Evolutionary conservation across 371 early-diverging fungal species (phyloP).

Genomic region (Zopfochytrium polystomum): DNA sequence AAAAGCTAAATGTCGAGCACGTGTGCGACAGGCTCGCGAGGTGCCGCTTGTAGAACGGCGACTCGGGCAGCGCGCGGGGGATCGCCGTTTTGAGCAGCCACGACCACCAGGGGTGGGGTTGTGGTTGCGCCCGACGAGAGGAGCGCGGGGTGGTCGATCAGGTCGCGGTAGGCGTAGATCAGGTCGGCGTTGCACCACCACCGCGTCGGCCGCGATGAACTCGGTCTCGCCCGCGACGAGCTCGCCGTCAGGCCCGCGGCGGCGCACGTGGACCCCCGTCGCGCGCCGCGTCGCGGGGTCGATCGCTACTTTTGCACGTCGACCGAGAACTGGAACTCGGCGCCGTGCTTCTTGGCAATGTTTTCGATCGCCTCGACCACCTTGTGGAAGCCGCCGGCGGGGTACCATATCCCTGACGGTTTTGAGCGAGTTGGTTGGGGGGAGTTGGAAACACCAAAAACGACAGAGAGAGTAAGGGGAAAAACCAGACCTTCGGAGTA

Average conservation of each 20-base stretch:
- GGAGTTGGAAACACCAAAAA: no score
- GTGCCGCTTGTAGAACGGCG: no score
- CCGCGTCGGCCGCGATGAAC: slow-evolving; percentile 54
- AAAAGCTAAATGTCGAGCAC: slow-evolving; percentile 60
- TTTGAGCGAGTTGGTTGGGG: no score
- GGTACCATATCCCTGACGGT: slow-evolving; percentile 64
- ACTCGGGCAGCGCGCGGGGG: no score
- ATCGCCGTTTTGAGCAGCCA: no score
- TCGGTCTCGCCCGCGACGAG: slow-evolving; percentile 47
- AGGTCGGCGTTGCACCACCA: slow-evolving; percentile 64
- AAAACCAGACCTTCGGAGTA: slow-evolving; percentile 56
- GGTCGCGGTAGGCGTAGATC: slow-evolving; percentile 56
- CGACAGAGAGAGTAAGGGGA: no score
- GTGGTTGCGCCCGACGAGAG: slow-evolving; percentile 4
- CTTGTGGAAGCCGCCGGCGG: slow-evolving; percentile 61
- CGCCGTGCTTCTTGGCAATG: slow-evolving; percentile 54
- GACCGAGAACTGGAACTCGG: slow-evolving; percentile 46
- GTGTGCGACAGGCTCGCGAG: no score
- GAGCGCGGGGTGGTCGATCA: slow-evolving; percentile 43
- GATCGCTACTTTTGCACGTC: slow-evolving; percentile 53
- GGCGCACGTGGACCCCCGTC: slow-evolving; percentile 59
- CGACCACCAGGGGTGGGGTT: no score
- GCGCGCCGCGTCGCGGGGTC: slow-evolving; percentile 27
- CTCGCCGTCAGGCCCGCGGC: no score
- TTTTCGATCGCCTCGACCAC: slow-evolving; percentile 53